These are phyloP conservation scores for Cetradonia linearis DNA, from an alignment of 495 filamentous ascomycete genomes.

Conservation along the genomic window DNA sequence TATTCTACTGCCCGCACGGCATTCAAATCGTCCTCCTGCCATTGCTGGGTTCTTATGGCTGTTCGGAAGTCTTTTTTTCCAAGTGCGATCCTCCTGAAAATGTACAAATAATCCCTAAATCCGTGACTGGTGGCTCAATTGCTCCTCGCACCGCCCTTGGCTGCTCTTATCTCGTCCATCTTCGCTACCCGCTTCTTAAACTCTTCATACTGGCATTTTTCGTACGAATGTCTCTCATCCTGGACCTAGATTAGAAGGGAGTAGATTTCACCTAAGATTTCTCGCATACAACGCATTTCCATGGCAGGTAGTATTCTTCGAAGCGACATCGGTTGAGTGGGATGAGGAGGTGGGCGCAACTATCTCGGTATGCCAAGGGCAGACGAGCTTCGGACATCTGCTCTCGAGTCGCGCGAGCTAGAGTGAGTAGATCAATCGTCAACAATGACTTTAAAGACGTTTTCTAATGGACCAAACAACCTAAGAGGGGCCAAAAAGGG, in stretches of 20 bases:
- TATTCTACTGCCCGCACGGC: background rate
- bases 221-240: conserved; percentile 93
- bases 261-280: background rate
- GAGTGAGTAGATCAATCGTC: background rate
- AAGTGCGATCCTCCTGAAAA: background rate
- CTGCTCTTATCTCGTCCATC: conserved; percentile 90
- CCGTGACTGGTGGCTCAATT: conserved; percentile 45
- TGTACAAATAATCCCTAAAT: background rate
- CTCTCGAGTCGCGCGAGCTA: conserved; percentile 61
- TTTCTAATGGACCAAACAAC: background rate
- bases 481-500: conserved; percentile 17
- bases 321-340: conserved; percentile 90
- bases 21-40: background rate
- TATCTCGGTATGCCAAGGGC: conserved; percentile 84
- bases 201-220: conserved; percentile 97
- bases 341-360: conserved; percentile 85
- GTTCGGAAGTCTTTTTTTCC: background rate
- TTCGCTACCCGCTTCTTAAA: conserved; percentile 97
- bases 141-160: conserved; percentile 78
- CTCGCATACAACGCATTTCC: conserved; percentile 88
- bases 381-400: conserved; percentile 88
- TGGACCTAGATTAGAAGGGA: conserved; percentile 29
- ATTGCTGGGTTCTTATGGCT: too few relatives aligned
- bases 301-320: conserved; percentile 87
- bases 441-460: background rate